Evolutionary conservation across 345 rosid species (phyloP), one percentile per base, ranked within the genome.

Genomic region (Aquilaria yunnanensis): DNA sequence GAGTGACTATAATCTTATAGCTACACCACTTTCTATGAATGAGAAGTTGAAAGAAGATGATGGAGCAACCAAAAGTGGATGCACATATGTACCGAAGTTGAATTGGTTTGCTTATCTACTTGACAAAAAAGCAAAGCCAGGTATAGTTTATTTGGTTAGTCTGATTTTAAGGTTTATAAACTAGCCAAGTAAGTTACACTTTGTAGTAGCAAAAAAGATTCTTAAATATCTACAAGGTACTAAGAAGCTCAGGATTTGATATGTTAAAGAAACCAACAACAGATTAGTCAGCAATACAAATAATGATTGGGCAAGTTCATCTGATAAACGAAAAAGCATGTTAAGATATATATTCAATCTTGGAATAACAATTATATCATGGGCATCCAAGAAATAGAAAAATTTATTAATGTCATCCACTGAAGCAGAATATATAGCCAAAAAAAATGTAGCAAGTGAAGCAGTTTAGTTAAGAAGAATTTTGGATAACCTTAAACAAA

Each of bases 401-500:
- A 23, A 23, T 23, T 23, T 23, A 23, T 23, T 1, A 23, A 23
- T 23, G 23, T 23, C 23, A 23, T 23, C 8, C 65, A 10, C 67
- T 51, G 50, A 23, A 23, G 23, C 46, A 57, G 10, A 16, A 14
- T 1, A 43, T 33, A 0, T 14, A 10, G 0, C 54, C 67, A 23
- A 65, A 8, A 1, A 31, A 53, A 12, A 10, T 9, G 47, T 47
- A 11, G 53, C 48, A 0, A 7, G n/a, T 61, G 50, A 74, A 33
- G 68, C 64, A 12, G 50, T 74, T 32, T 74, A 61, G 71, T 30
- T 61, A 10, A 14, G 37, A 12, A 69, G 33, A 34, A 6, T 62
- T 51, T 5, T 62, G 2, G 9, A 5, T 3, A 54, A 66, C 13
- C 6, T 70, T n/a, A 14, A 33, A 0, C 43, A 56, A 0, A 13